These are phyloP conservation scores for Schrenkiella parvula DNA, from an alignment of 345 rosid species.

Conservation along the genomic window DNA sequence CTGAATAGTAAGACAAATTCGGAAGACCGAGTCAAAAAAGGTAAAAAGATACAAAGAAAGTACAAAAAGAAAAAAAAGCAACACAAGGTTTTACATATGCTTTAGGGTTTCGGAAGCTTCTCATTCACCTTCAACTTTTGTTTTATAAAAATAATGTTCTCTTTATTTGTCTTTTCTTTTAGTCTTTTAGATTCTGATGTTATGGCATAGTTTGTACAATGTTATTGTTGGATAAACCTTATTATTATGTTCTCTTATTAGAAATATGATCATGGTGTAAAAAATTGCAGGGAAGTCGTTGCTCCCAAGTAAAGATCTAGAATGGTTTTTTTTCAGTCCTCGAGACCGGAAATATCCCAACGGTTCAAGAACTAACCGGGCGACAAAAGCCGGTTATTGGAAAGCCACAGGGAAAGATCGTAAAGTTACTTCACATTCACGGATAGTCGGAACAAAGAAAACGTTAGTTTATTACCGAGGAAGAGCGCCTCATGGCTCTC, in stretches of 20 bases:
- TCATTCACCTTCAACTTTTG: conserved; percentile 16
- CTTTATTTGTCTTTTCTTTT: conserved; percentile 9
- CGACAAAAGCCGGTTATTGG: conserved; percentile 96
- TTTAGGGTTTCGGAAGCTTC: conserved; percentile 38
- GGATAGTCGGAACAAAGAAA: conserved; percentile 88
- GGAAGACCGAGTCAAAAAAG: conserved; percentile 45
- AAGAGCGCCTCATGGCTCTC: conserved; percentile 90
- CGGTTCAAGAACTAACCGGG: conserved; percentile 93
- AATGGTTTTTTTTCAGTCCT: conserved; percentile 97
- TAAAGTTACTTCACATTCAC: conserved; percentile 71
- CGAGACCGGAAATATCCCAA: conserved; percentile 92
- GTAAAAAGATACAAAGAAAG: background rate
- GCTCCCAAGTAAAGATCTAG: conserved; percentile 89
- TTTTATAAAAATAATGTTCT: background rate
- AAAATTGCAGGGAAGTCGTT: conserved; percentile 63
- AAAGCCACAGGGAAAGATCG: conserved; percentile 97
- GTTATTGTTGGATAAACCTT: background rate
- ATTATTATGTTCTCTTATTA: background rate
- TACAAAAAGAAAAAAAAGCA: background rate
- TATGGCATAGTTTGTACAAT: background rate
- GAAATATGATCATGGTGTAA: background rate
- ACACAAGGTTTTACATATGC: conserved; percentile 16
- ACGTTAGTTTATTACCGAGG: conserved; percentile 92
- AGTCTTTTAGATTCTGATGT: background rate
- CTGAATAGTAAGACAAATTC: conserved; percentile 34